Conservation (phyloP, 176 grass and related monocot genomes). For the Oropetium thomaeum region DNA sequence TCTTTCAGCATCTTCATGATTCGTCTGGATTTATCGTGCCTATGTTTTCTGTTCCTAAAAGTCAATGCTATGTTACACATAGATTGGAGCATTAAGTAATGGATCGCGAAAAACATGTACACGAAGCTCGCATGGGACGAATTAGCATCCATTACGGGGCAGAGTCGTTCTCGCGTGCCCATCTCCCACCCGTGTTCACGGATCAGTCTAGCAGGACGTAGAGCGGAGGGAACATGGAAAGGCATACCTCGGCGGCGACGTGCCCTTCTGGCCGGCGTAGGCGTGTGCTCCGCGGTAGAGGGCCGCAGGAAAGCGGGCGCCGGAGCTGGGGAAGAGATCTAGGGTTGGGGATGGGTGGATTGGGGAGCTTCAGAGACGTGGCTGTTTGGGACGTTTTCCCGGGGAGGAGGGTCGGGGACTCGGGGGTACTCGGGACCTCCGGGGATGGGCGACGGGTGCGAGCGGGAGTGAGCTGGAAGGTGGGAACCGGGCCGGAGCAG, state of each 20-base stretch:
- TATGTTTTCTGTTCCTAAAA: neutral
- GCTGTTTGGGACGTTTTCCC: too few relatives aligned
- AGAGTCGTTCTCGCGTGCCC: neutral
- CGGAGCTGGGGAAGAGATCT: neutral
- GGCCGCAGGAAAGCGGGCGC: neutral
- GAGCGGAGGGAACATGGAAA: neutral
- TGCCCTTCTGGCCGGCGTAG: neutral
- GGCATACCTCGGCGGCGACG: neutral
- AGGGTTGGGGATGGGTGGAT: neutral
- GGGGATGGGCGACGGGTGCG: too few relatives aligned
- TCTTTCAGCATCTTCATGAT: neutral
- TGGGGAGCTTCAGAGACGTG: neutral
- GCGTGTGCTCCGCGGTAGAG: neutral
- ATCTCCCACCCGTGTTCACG: neutral
- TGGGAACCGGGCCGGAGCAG: neutral
- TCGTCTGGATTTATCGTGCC: neutral
- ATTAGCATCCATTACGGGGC: neutral
- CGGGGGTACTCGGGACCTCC: too few relatives aligned
- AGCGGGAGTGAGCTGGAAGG: neutral
- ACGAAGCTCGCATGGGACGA: neutral
- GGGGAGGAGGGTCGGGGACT: neutral
- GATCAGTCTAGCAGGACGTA: neutral
- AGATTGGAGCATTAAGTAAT: neutral
- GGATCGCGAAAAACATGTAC: neutral
- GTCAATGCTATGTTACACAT: neutral